Evolutionary conservation across 1,284 basidiomycete genomes (phyloP).

Genomic region (Hemileia vastatrix): DNA sequence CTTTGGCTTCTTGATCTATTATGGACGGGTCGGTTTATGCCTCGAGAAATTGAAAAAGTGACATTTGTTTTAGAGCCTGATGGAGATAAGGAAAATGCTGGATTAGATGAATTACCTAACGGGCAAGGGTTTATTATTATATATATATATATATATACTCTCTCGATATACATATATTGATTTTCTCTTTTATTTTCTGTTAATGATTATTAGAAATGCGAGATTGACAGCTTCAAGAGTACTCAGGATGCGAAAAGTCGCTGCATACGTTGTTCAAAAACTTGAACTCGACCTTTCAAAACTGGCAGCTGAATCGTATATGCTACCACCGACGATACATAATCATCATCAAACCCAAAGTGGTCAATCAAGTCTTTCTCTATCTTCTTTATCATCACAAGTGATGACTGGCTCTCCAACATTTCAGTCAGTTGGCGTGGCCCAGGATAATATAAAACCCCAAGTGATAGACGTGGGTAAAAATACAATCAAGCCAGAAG

Average conservation of each 20-base stretch:
- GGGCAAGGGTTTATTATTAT: constrained; percentile 50
- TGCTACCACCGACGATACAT: constrained; percentile 27
- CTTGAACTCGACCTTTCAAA: constrained; percentile 52
- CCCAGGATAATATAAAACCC: background rate
- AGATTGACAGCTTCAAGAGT: constrained; percentile 78
- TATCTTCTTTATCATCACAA: constrained; percentile 25
- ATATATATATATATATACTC: background rate
- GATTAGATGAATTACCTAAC: constrained; percentile 64
- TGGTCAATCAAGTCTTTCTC: background rate
- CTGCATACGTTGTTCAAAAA: constrained; percentile 78
- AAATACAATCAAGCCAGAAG: constrained; percentile 52
- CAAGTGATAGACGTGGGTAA: constrained; percentile 2
- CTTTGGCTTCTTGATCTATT: constrained; percentile 82
- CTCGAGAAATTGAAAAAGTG: constrained; percentile 63
- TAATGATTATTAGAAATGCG: constrained; percentile 53
- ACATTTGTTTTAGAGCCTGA: constrained; percentile 77
- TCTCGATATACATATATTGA: background rate
- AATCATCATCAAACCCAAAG: constrained; percentile 22
- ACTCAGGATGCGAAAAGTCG: constrained; percentile 72
- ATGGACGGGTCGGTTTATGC: constrained; percentile 48
- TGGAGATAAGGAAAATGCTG: constrained; percentile 51
- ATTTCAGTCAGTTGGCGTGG: constrained; percentile 4
- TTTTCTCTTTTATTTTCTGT: background rate
- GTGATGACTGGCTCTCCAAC: background rate
- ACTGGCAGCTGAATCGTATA: constrained; percentile 16